phyloP scores from a whole-genome alignment of 2,329 filamentous ascomycete genomes.

The Trichoderma atroviride region DNA sequence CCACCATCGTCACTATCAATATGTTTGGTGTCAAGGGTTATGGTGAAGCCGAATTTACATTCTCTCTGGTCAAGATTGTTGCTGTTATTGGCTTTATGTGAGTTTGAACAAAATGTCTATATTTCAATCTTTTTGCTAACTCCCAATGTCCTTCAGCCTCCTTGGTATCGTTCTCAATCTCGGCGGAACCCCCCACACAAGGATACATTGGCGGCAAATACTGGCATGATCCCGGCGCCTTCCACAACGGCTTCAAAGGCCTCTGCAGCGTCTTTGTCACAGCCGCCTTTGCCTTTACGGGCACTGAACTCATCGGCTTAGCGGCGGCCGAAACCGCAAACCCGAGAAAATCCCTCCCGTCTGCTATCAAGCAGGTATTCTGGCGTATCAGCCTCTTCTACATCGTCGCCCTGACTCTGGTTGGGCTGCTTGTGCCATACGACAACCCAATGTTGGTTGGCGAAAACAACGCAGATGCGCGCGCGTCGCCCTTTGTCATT shows the following conservation, averaged over 20 bases:
- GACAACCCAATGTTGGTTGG: slow-evolving; percentile 65
- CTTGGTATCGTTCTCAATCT: slow-evolving; percentile 84
- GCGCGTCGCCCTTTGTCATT: slow-evolving; percentile 89
- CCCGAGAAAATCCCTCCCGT: slow-evolving; percentile 78
- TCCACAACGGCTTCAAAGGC: slow-evolving; percentile 82
- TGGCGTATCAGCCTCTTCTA: slow-evolving; percentile 94
- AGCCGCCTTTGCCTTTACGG: slow-evolving; percentile 74
- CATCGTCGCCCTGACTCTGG: slow-evolving; percentile 75
- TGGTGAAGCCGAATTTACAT: slow-evolving; percentile 86
- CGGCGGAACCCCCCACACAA: slow-evolving; percentile 69
- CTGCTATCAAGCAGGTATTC: slow-evolving; percentile 89
- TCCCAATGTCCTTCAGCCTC: slow-evolving; percentile 54
- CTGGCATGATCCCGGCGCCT: slow-evolving; percentile 78
- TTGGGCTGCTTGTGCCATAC: slow-evolving; percentile 81
- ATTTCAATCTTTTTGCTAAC: background rate
- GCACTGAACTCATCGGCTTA: slow-evolving; percentile 74
- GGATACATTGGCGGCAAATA: slow-evolving; percentile 79
- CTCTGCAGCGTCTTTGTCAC: slow-evolving; percentile 76
- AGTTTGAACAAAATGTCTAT: slow-evolving; percentile 37
- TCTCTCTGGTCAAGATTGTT: slow-evolving; percentile 81
- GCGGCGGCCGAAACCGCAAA: slow-evolving; percentile 77
- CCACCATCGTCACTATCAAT: slow-evolving; percentile 78
- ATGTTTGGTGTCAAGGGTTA: slow-evolving; percentile 87
- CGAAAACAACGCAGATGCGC: slow-evolving; percentile 62
- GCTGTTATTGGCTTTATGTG: slow-evolving; percentile 88